These are phyloP conservation scores for Fraxinus quadrangulata DNA, from an alignment of 257 asterid species.

Conservation along the genomic window DNA sequence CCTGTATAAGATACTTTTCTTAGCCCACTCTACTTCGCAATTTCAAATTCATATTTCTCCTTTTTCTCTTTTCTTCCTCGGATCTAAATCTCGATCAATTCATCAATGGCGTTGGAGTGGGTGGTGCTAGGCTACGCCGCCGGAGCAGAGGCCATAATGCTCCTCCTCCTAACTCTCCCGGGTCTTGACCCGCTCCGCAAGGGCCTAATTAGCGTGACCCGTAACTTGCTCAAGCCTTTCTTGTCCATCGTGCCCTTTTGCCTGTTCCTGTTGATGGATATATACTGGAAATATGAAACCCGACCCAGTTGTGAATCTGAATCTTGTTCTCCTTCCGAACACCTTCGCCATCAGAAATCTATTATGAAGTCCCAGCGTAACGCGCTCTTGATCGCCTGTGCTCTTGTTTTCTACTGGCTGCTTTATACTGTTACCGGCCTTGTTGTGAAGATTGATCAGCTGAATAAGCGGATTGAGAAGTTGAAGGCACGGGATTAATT, in stretches of 20 bases:
- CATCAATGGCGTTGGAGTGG: conserved; percentile 89
- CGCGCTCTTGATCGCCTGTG: conserved; percentile 83
- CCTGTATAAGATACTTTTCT: conserved; percentile 31
- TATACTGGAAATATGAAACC: conserved; percentile 94
- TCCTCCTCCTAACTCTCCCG: conserved; percentile 85
- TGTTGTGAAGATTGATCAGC: conserved; percentile 64
- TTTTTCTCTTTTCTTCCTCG: conserved; percentile 22
- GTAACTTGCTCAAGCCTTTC: conserved; percentile 75
- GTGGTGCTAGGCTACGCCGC: conserved; percentile 93
- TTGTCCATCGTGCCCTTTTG: conserved; percentile 87
- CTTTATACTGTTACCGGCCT: conserved; percentile 80
- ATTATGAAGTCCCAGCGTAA: conserved; percentile 93
- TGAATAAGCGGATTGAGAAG: conserved; percentile 72
- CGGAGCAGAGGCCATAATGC: conserved; percentile 91
- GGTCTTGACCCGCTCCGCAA: conserved; percentile 84
- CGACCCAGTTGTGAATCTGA: conserved; percentile 72
- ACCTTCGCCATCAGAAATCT: conserved; percentile 91
- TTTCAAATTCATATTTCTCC: not conserved
- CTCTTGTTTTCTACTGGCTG: conserved; percentile 87
- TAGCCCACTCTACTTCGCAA: conserved; percentile 20
- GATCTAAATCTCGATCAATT: conserved; percentile 12
- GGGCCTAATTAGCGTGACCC: conserved; percentile 77
- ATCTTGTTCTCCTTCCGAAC: conserved; percentile 85
- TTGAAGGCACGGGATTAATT: conserved; percentile 67
- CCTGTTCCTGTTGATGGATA: conserved; percentile 80